Evolutionary conservation across 768 basidiomycete species (phyloP).

Genomic region (Kwoniella newhampshirensis): DNA sequence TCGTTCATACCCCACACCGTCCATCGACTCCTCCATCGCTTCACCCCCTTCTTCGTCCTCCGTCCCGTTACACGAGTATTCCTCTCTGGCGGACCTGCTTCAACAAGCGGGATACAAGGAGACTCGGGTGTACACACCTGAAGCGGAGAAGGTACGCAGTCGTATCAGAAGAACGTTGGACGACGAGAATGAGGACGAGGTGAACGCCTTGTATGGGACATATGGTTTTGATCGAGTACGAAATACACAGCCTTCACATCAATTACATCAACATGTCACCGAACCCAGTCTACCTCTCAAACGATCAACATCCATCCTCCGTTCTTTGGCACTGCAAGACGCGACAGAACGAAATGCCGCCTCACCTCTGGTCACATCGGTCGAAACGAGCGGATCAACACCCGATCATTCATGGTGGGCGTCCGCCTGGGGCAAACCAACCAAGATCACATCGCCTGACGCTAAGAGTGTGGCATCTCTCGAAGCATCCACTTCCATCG

Average conservation of each 20-base stretch:
- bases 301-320: conserved; percentile 33
- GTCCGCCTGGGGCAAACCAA: conserved; percentile 20
- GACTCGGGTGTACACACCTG: conserved; percentile 83
- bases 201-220: conserved; percentile 27
- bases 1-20: conserved; percentile 12
- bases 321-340: conserved; percentile 33
- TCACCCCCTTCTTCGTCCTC: conserved; percentile 9
- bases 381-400: not conserved
- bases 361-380: conserved; percentile 3
- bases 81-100: conserved; percentile 79
- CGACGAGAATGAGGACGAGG: conserved; percentile 33
- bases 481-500: conserved; percentile 10
- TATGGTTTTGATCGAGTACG: conserved; percentile 23
- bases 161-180: conserved; percentile 35
- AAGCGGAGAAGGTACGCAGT: conserved; percentile 58
- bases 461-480: conserved; percentile 7
- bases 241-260: conserved; percentile 1
- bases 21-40: conserved; percentile 15
- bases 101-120: conserved; percentile 89
- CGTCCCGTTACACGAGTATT: conserved; percentile 57
- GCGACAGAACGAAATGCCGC: conserved; percentile 5
- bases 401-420: conserved; percentile 30
- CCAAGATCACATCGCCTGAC: conserved; percentile 26
- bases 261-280: conserved; percentile 30
- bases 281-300: conserved; percentile 40